These are phyloP conservation scores for Penicillium sp. DNA, from an alignment of 2,329 filamentous ascomycete species.

Conservation along the genomic window DNA sequence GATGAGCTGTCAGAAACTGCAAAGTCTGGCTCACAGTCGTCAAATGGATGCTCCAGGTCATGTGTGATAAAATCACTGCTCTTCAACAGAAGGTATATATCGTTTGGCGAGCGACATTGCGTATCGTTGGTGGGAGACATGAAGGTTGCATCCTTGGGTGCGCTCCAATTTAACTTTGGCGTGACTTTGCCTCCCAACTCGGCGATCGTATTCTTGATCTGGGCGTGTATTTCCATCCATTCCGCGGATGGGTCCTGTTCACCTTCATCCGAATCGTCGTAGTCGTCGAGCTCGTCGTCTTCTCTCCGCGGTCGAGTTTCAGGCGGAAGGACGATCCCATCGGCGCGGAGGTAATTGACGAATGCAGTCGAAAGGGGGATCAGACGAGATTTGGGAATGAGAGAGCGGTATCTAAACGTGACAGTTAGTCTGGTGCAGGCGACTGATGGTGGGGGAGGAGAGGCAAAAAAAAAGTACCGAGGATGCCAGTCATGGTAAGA, in stretches of 20 bases:
- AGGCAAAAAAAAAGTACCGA: constrained; percentile 44
- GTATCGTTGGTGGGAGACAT: constrained; percentile 83
- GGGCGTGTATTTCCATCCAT: constrained; percentile 66
- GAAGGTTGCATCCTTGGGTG: constrained; percentile 92
- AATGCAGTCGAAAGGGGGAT: constrained; percentile 72
- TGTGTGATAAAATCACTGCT: constrained; percentile 92
- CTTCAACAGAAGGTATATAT: constrained; percentile 90
- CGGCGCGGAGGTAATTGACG: constrained; percentile 78
- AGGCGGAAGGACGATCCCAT: constrained; percentile 75
- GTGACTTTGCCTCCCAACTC: constrained; percentile 72
- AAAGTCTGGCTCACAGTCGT: constrained; percentile 52
- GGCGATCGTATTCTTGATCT: constrained; percentile 69
- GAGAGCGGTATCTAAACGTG: constrained; percentile 59
- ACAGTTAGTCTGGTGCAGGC: constrained; percentile 7
- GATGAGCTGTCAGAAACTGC: neutral
- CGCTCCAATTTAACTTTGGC: constrained; percentile 96
- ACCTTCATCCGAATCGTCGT: constrained; percentile 51
- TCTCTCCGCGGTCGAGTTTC: constrained; percentile 33
- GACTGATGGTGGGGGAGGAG: neutral
- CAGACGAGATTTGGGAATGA: constrained; percentile 79
- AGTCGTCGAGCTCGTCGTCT: constrained; percentile 47
- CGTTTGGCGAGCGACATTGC: constrained; percentile 80
- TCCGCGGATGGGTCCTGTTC: constrained; percentile 50
- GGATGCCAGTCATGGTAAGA: constrained; percentile 91
- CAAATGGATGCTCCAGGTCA: constrained; percentile 88